Evolutionary conservation across 2,329 filamentous ascomycete species (phyloP), one percentile per base, ranked within the genome.

Genomic region (Didymella keratinophila): DNA sequence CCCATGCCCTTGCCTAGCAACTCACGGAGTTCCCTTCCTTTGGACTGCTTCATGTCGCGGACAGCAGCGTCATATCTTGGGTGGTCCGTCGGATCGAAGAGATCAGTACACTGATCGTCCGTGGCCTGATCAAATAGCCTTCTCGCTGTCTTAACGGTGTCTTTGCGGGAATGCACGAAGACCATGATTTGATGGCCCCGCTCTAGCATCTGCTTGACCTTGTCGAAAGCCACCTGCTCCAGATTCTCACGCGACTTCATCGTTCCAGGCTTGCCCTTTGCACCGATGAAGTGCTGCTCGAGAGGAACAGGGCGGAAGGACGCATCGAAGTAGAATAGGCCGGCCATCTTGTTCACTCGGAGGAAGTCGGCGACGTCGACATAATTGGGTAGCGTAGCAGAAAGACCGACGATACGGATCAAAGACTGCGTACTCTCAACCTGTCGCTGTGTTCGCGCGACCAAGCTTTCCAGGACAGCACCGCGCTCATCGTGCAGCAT

Each of bases 401-500:
- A 98, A 16, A 99, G 85, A 18, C 96, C 95, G 46, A 99, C 87
- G 57, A 99, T 96, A 23, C 96, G 91, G 71, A 99, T 99, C 46
- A 99, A 83, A 1, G 93, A 97, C 76, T 99, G 95, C 0, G 95
- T 99, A 76, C 93, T 97, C 78, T 99, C 96, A 0, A 99, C 96
- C 72, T 99, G 95, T 63, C 95, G 85, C 79, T 98, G 90, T 0
- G 96, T 99, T 69, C 95, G 87, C 11, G 95, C 95, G 16, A 99
- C 96, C 21, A 99, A 83, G 6, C 94, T 97, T 74, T 99, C 95
- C 27, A 99, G 84, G 0, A 99, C 96, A 12, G 96, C 93, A 71
- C 95, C 95, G 75, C 95, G 88, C 77, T 98, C 95, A 75, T 99
- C 95, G 71, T 99, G 96, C 69, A 99, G 88, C 96, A 99, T 99